Evolutionary conservation across 139 green algal genomes (phyloP).

Genomic region (Dunaliella sp.): DNA sequence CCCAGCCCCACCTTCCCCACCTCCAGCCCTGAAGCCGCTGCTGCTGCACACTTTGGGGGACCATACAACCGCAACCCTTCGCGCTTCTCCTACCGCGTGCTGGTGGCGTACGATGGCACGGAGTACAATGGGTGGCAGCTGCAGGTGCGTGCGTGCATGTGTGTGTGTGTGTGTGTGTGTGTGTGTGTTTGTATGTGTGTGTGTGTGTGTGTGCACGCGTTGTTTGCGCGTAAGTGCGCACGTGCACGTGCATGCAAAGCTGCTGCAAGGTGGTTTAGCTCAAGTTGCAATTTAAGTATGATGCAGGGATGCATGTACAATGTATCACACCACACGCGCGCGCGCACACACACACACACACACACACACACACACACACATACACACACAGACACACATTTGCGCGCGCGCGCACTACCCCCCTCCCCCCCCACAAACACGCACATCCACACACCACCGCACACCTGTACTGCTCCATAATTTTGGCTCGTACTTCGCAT

Average conservation of each 20-base stretch:
- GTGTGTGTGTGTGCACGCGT: background rate
- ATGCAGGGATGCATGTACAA: no score
- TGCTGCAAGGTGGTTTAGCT: background rate
- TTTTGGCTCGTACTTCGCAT: background rate
- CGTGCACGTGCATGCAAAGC: background rate
- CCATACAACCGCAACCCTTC: background rate
- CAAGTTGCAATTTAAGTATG: background rate
- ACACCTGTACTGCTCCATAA: background rate
- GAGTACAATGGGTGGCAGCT: slow-evolving; percentile 48
- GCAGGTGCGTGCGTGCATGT: slow-evolving; percentile 7
- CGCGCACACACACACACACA: background rate
- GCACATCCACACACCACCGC: background rate
- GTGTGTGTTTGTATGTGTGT: background rate
- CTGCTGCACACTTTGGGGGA: background rate
- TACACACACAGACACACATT: background rate
- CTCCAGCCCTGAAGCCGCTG: background rate
- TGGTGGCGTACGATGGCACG: slow-evolving; percentile 51
- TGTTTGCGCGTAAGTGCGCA: no score
- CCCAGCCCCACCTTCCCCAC: background rate
- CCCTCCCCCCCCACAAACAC: background rate
- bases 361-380: background rate
- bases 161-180: background rate
- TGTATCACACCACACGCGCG: background rate
- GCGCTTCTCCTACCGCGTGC: slow-evolving; percentile 25
- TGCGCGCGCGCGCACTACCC: background rate